A percentile compares a stretch with the other conserved stretches of the same genome.
These are phyloP conservation scores for Myxozyma geophila DNA, from an alignment of 805 yeast species.

Conservation along the genomic window DNA sequence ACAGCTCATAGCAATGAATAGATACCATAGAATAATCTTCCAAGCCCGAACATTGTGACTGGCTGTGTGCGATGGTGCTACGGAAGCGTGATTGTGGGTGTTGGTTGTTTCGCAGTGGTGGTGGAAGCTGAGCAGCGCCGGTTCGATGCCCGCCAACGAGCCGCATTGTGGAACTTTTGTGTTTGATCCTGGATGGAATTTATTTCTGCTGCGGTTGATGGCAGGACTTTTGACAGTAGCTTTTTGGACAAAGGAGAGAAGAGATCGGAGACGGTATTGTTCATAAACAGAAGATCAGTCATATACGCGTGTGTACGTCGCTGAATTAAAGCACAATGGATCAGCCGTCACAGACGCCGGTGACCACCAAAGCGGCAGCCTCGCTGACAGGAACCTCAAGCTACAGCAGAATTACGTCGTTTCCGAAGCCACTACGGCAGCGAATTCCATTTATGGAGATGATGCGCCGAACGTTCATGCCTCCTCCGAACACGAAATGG, in stretches of 20 bases:
- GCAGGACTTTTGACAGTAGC: too few species aligned
- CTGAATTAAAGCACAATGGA: neutral
- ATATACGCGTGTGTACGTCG: neutral
- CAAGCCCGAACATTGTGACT: conserved; percentile 47
- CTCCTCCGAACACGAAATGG: conserved; percentile 1
- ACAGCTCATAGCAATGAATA: neutral
- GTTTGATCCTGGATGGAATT: too few species aligned
- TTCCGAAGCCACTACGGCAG: neutral
- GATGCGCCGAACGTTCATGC: conserved; percentile 19
- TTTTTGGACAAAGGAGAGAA: too few species aligned
- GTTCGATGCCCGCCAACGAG: neutral
- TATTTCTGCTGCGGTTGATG: too few species aligned
- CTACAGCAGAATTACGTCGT: neutral
- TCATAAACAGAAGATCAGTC: neutral
- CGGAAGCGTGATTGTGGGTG: neutral
- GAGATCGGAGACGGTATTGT: too few species aligned
- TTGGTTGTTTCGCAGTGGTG: neutral
- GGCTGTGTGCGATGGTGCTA: neutral
- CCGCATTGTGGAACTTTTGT: neutral
- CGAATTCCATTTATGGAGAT: neutral
- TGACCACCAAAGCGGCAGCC: neutral
- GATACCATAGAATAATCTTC: conserved; percentile 45
- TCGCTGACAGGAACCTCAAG: conserved; percentile 1
- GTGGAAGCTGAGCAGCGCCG: neutral
- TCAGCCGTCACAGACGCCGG: neutral